Evolutionary conservation across 352 stramenopile genomes (phyloP).

Genomic region (Phytophthora chlamydospora): DNA sequence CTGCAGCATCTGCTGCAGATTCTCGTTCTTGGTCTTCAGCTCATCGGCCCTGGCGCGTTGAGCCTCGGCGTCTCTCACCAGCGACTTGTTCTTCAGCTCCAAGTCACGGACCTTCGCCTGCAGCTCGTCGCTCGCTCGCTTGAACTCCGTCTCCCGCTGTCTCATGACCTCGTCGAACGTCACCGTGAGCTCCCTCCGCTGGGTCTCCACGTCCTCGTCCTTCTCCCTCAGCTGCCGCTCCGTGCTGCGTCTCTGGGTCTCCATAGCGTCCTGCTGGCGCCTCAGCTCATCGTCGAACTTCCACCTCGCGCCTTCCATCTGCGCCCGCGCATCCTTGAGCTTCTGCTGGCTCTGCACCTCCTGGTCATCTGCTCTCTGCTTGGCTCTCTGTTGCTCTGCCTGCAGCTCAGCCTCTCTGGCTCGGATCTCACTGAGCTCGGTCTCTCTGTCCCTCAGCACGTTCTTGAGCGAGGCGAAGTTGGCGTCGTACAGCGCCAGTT

Average conservation of each 20-base stretch:
- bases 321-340: slow-evolving; percentile 72
- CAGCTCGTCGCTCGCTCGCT: slow-evolving; percentile 48
- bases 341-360: slow-evolving; percentile 72
- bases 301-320: slow-evolving; percentile 76
- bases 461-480: slow-evolving; percentile 84
- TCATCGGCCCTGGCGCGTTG: slow-evolving; percentile 53
- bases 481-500: slow-evolving; percentile 88
- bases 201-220: slow-evolving; percentile 77
- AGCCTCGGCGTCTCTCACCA: slow-evolving; percentile 49
- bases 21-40: slow-evolving; percentile 71
- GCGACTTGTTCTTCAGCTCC: slow-evolving; percentile 62
- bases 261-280: slow-evolving; percentile 65
- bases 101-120: slow-evolving; percentile 55
- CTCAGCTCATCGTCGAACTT: slow-evolving; percentile 80
- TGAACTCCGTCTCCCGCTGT: slow-evolving; percentile 67
- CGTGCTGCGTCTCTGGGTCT: slow-evolving; percentile 50
- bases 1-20: slow-evolving; percentile 58
- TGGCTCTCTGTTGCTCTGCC: slow-evolving; percentile 53
- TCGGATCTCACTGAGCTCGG: slow-evolving; percentile 70
- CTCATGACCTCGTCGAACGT: slow-evolving; percentile 84
- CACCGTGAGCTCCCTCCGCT: slow-evolving; percentile 73
- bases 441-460: slow-evolving; percentile 74
- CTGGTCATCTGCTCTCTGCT: slow-evolving; percentile 49
- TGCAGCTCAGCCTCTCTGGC: slow-evolving; percentile 61
- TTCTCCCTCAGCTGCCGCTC: slow-evolving; percentile 73